Conservation (phyloP, 805 yeast species). For the Kodamaea laetipori region DNA sequence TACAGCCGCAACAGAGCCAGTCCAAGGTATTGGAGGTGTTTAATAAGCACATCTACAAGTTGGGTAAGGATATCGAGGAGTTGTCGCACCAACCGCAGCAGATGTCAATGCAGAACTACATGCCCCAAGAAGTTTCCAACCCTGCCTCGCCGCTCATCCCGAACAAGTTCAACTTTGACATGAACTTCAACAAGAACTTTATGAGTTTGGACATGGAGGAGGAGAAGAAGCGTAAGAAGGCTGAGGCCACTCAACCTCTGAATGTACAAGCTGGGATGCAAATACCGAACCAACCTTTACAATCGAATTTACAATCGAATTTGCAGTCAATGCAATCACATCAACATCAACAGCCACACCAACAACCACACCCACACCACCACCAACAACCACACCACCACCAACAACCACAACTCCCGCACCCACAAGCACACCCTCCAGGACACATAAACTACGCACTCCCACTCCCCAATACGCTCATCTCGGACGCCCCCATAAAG, state of each 20-base stretch:
- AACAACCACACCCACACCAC: not conserved
- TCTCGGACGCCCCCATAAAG: not conserved
- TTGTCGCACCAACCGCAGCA: slow-evolving; percentile 11
- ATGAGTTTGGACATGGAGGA: slow-evolving; percentile 2
- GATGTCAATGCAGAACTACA: slow-evolving; percentile 4
- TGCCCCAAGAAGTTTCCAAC: slow-evolving; percentile 15
- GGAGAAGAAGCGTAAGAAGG: not conserved
- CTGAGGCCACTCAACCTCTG: slow-evolving; percentile 2
- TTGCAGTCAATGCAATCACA: not conserved
- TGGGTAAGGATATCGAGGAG: slow-evolving; percentile 27
- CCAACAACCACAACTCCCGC: slow-evolving; percentile 8
- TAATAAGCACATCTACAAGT: slow-evolving; percentile 20
- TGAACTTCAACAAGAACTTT: slow-evolving; percentile 12
- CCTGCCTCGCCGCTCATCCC: slow-evolving; percentile 23
- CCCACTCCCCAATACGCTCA: slow-evolving; percentile 1
- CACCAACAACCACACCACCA: slow-evolving; percentile 8
- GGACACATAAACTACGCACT: not conserved
- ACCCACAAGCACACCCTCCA: slow-evolving; percentile 4
- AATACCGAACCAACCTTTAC: too few species aligned
- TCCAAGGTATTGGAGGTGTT: slow-evolving; percentile 23
- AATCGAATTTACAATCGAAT: too few species aligned
- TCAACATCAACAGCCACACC: slow-evolving; percentile 6
- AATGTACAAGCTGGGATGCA: too few species aligned
- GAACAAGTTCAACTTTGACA: slow-evolving; percentile 20
- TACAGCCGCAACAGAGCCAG: slow-evolving; percentile 6